Evolutionary conservation across 1,139 yeast species (phyloP), one percentile per base, ranked within the genome.

Genomic region (Casaregolazyma suthepensis): DNA sequence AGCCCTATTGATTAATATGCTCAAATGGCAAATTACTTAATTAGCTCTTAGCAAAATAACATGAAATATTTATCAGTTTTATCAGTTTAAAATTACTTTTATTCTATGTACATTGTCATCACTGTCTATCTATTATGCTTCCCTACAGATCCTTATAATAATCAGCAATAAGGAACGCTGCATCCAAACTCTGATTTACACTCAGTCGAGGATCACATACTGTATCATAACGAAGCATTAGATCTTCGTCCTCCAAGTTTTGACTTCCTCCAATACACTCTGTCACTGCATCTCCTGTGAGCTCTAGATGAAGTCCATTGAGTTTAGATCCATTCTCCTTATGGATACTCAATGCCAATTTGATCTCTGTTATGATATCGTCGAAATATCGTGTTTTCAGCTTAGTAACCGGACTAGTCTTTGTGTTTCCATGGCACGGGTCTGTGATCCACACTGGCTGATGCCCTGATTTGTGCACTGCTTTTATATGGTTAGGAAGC

Each of bases 191-290:
- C 60, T 74, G 77, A 23, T 68, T 64, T 45, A 71, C 61, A 50
- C 71, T 68, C 43, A 74, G 63, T 9, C 77, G 67, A 5, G 77
- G 77, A 55, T 74, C 77, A 56, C 77, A 74, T 9, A 72, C 75
- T 0, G 77, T 74, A 48, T 73, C 75, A 60, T 74, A 74, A 31
- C 75, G 64, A 31, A 71, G 59, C 12, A 63, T 67, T 45, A 73
- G 63, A 50, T 73, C 75, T 58, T 72, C 74, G 52, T 74, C 75
- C 45, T 63, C 72, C 26, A 74, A 61, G 43, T 64, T 67, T 55
- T 71, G 72, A 9, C 75, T 71, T 4, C 77, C 77, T 49, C 77
- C 77, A 54, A 74, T 69, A 54, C 77, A 74, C 59, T 74, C 77
- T 3, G 77, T 74, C 38, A 74, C 77, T 3, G 71, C 67, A 53